Base-by-base conservation (phyloP, 306 rosid species). In the Erythrophleum fordii region DNA sequence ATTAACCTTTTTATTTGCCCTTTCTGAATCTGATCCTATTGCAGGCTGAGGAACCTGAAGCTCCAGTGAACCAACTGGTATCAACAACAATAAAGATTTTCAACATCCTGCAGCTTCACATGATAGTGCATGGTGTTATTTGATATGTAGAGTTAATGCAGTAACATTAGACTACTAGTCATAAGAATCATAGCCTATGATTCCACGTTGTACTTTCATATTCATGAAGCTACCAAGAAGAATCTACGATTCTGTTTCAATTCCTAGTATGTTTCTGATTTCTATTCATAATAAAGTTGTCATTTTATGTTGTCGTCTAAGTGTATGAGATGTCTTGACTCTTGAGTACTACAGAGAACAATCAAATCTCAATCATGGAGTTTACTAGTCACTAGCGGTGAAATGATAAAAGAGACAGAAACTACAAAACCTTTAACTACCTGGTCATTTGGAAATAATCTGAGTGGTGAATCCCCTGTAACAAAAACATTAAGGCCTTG, bases 1-100 rank as follows among this genome's bases (percentile, higher is more conserved):
- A n/a, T 35, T 16, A 16, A 61, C 44, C 39, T 51, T 67, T n/a
- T 68, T 46, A 11, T 37, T 35, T 46, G 25, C 46, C 46, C 14
- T 69, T 68, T 46, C 51, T 80, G 48, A 41, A 18, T 62, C 73
- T 77, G 37, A 78, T 73, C 28, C 70, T 5, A 1, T 73, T 85
- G 79, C 93, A 95, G 99, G 94, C 48, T 87, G 81, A 90, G 87
- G 85, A 87, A 88, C 85, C 22, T 91, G 85, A 93, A 77, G 75
- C 91, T 90, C 77, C 80, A 87, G 60, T 93, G 89, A 90, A 80
- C 48, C n/a, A 26, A 37, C 52, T 48, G 28, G 12, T 60, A 53
- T 72, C 76, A 17, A 74, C 76, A 73, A 64, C 39, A 73, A 80
- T 77, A 79, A 75, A 76, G 37, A 53, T 80, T 74, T 66, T 67